Base-by-base conservation (phyloP, 164 flowering plant species). In the Tetrastigma voinierianum region DNA sequence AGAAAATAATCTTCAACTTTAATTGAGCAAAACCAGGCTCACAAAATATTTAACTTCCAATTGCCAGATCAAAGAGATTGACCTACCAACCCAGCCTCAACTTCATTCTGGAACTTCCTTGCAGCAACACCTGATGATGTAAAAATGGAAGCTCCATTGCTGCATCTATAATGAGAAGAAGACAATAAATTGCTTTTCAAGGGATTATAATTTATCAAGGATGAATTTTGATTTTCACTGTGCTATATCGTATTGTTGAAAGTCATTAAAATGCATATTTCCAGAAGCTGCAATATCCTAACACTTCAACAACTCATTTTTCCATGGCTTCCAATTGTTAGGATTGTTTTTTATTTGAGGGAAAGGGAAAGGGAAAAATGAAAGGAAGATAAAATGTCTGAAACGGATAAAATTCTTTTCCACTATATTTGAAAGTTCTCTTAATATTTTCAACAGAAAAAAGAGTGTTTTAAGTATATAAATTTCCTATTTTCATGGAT, bases 111-210 rank as follows among this genome's bases (percentile, higher is more conserved):
- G 69, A 87, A 87, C 67, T 84, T 87, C 78, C 87, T 82, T 17
- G 88, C 88, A 74, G 86, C 79, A 45, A 72, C 74, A 45, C 90
- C 84, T 11, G 90, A 87, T 47, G 84, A 66, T 13, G 92, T 87
- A 69, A 87, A 87, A 71, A 87, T 84, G 19, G 90, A 79, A 59
- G 88, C 87, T 64, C 92, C 89, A 77, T 78, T 80, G 18, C 83
- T 75, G 49, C 72, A 72, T 74, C 89, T 87, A 67, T 3, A 65
- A 56, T 12, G 61, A 51, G 45, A 64, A 57, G 49, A 43, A 13
- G 17, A 67, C 11, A 44, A 1, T 0, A 57, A 52, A 32, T 45
- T 17, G 19, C 25, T 44, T 44, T 25, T 47, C 17, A 0, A 62
- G 21, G 12, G 15, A 51, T 24, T 15, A 1, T 51, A 6, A 44